A percentile compares a stretch with the other conserved stretches of the same genome.
Conservation (phyloP, 306 rosid genomes). For the Clitoria ternatea region DNA sequence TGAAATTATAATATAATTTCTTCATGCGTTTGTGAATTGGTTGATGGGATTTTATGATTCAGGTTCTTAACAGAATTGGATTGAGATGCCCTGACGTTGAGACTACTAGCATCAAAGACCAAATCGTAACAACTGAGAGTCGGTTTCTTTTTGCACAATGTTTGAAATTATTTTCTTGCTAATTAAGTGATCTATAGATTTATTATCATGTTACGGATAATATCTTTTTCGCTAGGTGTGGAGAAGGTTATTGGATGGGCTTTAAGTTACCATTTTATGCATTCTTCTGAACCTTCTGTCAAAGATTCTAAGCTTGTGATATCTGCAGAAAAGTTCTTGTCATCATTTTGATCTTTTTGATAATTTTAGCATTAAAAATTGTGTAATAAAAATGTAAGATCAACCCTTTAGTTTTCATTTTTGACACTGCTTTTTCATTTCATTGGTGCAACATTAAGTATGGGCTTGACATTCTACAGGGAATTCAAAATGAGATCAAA, state of each 20-base stretch:
- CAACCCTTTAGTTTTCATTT: neutral
- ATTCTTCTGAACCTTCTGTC: slow-evolving; percentile 42
- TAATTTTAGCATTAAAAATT: neutral
- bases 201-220: slow-evolving; percentile 16
- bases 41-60: slow-evolving; percentile 31
- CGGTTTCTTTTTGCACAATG: slow-evolving; percentile 10
- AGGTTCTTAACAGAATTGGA: slow-evolving; percentile 72
- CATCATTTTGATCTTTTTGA: slow-evolving; percentile 4
- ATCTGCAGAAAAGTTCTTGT: slow-evolving; percentile 68
- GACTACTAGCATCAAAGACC: slow-evolving; percentile 69
- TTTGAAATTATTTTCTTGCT: neutral
- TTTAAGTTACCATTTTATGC: slow-evolving; percentile 69
- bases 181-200: no score
- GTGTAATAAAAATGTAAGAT: neutral
- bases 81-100: slow-evolving; percentile 84
- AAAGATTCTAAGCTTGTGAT: slow-evolving; percentile 58
- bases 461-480: slow-evolving; percentile 69
- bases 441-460: slow-evolving; percentile 59
- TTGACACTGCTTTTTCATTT: slow-evolving; percentile 28
- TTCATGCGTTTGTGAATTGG: neutral
- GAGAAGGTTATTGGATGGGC: slow-evolving; percentile 92
- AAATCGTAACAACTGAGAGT: slow-evolving; percentile 75
- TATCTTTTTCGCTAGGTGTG: slow-evolving; percentile 43
- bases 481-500: slow-evolving; percentile 73
- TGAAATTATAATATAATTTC: neutral